Evolutionary conservation across 208 protist genomes (phyloP), one percentile per base, ranked within the genome.

Genomic region (Trypanosoma avium): DNA sequence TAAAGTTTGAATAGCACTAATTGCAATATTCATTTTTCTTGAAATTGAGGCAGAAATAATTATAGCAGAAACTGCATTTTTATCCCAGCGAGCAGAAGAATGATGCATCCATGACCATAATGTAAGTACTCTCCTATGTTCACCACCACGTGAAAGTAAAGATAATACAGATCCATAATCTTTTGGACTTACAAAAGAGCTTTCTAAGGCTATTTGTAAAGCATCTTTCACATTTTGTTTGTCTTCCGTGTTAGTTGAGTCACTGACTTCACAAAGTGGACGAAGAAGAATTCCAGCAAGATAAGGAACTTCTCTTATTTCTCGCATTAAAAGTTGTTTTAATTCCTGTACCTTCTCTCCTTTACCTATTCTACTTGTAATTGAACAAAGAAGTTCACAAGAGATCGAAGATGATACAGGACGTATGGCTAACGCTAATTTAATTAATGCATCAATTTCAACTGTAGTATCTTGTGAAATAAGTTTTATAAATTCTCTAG

Each of bases 31-130:
- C 52, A 83, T 61, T 38, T 73, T 63, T 21, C 59, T 30, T 9
- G 77, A 70, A 35, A 71, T 45, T 13, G 76, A 60, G n/a, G 80
- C 76, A 3, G 86, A 83, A 33, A 70, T 55, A 38, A 95, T 67
- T 0, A 78, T 80, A 0, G 81, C 73, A 0, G 86, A 93, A 19
- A 59, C 81, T 4, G 86, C 78, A 6, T 46, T 71, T 10, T 57
- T 33, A 57, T 95, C 82, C 84, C 86, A 93, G 33, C 77, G 75
- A 15, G 84, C 89, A 4, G 86, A 89, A 5, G 89, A 87, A 75
- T 95, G 82, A 56, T 69, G 77, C 82, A 92, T 81, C 86, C 89
- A 95, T n/a, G 27, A 58, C 86, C 89, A 95, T 48, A 88, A 67
- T 21, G 45, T 47, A 9, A 66, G 48, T 19, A 84, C 75, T 13